A percentile compares a stretch with the other conserved stretches of the same genome.
Evolutionary conservation across 2,329 filamentous ascomycete species (phyloP).

Genomic region (Penicillium sp.): DNA sequence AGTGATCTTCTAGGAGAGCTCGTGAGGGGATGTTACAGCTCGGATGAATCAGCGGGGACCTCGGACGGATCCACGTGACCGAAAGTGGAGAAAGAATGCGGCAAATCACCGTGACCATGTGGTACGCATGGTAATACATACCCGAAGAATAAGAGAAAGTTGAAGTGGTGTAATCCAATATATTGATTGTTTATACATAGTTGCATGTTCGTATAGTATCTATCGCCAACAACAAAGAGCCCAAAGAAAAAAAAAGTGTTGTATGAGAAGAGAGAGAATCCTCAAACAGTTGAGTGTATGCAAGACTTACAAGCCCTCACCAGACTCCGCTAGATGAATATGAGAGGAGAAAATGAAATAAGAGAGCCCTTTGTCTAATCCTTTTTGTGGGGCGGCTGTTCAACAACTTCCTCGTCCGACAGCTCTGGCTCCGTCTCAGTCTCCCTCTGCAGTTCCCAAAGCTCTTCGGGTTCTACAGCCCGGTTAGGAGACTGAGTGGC

Average conservation of each 20-base stretch:
- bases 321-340: constrained; percentile 4
- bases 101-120: neutral
- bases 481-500: constrained; percentile 24
- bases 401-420: constrained; percentile 29
- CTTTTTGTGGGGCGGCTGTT: constrained; percentile 22
- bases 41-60: constrained; percentile 14
- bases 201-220: constrained; percentile 8
- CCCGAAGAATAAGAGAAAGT: neutral
- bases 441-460: constrained; percentile 48
- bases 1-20: neutral
- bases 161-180: neutral
- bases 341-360: neutral
- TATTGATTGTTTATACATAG: constrained; percentile 20
- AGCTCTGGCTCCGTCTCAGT: constrained; percentile 35
- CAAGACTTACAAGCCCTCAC: neutral
- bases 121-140: neutral
- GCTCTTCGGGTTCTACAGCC: constrained; percentile 50
- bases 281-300: constrained; percentile 6
- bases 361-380: constrained; percentile 9
- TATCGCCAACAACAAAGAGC: constrained; percentile 10
- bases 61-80: constrained; percentile 9
- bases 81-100: constrained; percentile 6
- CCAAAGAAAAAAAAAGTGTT: constrained; percentile 6
- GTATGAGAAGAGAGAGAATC: constrained; percentile 11
- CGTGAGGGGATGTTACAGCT: constrained; percentile 3